These are phyloP conservation scores for Hanseniaspora meyeri DNA, from an alignment of 805 yeast species.

Conservation along the genomic window DNA sequence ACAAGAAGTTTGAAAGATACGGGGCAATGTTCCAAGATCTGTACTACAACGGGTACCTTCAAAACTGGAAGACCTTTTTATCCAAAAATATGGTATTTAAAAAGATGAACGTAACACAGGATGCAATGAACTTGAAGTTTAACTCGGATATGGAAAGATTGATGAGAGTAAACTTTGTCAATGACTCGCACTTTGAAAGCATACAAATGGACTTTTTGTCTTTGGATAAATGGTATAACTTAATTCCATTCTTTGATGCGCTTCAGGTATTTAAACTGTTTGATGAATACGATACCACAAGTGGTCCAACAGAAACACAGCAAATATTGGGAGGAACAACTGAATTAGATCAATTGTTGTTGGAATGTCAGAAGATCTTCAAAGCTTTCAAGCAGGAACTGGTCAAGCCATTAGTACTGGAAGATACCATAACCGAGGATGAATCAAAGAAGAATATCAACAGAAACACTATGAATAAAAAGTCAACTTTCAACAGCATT, in stretches of 20 bases:
- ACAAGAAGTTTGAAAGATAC: slow-evolving; percentile 40
- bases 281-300: slow-evolving; percentile 12
- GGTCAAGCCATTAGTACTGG: slow-evolving; percentile 49
- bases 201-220: not conserved
- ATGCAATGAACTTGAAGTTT: slow-evolving; percentile 34
- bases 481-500: slow-evolving; percentile 19
- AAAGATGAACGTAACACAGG: slow-evolving; percentile 25
- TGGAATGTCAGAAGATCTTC: slow-evolving; percentile 60
- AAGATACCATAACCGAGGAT: slow-evolving; percentile 28
- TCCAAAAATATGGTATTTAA: slow-evolving; percentile 33
- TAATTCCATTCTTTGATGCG: slow-evolving; percentile 72
- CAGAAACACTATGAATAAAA: slow-evolving; percentile 28
- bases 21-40: slow-evolving; percentile 35
- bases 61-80: slow-evolving; percentile 41
- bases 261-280: slow-evolving; percentile 61
- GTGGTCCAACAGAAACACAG: slow-evolving; percentile 30
- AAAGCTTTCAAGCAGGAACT: slow-evolving; percentile 56
- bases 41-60: slow-evolving; percentile 47
- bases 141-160: slow-evolving; percentile 80
- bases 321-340: slow-evolving; percentile 25
- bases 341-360: slow-evolving; percentile 39
- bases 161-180: slow-evolving; percentile 38
- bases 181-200: not conserved
- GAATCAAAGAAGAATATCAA: slow-evolving; percentile 17
- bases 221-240: slow-evolving; percentile 34